Base-by-base conservation (phyloP, 148 eudicot species). In the Silene uniflora region DNA sequence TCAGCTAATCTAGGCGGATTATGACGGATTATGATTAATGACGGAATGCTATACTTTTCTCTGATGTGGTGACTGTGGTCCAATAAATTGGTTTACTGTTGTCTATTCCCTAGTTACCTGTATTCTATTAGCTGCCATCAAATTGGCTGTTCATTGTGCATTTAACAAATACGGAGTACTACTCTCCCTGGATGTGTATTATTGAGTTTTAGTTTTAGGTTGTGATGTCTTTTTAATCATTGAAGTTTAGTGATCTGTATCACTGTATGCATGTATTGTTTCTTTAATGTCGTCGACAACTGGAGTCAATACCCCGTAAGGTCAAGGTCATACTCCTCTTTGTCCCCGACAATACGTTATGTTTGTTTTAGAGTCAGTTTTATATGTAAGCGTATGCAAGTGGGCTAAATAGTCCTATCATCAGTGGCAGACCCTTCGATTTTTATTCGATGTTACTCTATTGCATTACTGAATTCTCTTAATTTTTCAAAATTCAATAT, bases 161-260 rank as follows among this genome's bases (percentile, higher is more conserved):
- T 39, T 67, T 67, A 42, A 19, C 55, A 67, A 39, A n/a, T 67
- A n/a, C n/a, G n/a, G n/a, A n/a, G n/a, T n/a, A n/a, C 17, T 42
- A 19, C 65, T 21, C 55, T 23, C 54, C 46, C 7, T 55, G 59
- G 5, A 23, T 5, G 54, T 67, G 56, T 59, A 56, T 58, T 67
- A 22, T 54, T 70, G 17, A 39, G 44, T 39, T 39, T 39, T 39
- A 54, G 62, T 52, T 64, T 42, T 12, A 44, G 46, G 67, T 23
- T 74, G 60, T 39, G 56, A 56, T 67, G 65, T 76, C 23, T 39
- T 56, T 35, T 62, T 76, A 76, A 76, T 76, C 22, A 76, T 76
- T 21, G 56, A 27, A 16, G 56, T 35, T n/a, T 19, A 18, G 46
- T n/a, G 70, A 10, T 62, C 21, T 39, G 44, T 39, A 39, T 39